These are phyloP conservation scores for Aspergillus melleus DNA, from an alignment of 2,329 filamentous ascomycete species.

Conservation along the genomic window DNA sequence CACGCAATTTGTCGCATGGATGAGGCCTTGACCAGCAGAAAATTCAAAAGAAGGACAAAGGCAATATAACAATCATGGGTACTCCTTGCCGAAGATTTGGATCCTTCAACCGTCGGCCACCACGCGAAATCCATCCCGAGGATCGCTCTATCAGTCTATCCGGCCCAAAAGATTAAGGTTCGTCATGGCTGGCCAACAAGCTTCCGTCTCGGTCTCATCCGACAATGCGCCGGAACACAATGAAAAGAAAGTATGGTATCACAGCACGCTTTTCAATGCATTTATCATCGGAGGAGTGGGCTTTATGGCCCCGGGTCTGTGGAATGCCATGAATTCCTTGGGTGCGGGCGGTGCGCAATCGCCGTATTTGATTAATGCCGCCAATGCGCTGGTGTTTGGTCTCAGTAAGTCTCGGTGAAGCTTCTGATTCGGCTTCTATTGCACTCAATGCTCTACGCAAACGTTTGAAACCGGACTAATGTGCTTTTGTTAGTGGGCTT, in stretches of 20 bases:
- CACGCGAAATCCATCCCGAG: no score
- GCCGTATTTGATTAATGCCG: conserved; percentile 54
- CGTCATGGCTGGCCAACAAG: conserved; percentile 4
- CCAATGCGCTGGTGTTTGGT: conserved; percentile 53
- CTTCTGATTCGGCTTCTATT: background rate
- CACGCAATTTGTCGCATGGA: conserved; percentile 5
- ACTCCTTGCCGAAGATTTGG: background rate
- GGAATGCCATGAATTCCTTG: conserved; percentile 58
- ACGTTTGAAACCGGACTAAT: background rate
- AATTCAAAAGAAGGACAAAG: background rate
- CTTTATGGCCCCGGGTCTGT: conserved; percentile 49
- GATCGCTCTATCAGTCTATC: no score
- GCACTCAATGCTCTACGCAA: background rate
- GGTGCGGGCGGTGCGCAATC: conserved; percentile 55
- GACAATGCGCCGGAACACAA: conserved; percentile 1
- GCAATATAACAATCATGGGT: background rate
- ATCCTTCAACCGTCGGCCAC: background rate
- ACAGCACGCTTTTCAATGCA: conserved; percentile 55
- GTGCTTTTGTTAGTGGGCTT: conserved; percentile 36
- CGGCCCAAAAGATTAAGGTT: conserved; percentile 8
- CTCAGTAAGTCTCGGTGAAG: conserved; percentile 19
- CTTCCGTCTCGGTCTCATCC: conserved; percentile 13
- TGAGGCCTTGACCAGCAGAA: background rate
- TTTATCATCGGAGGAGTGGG: conserved; percentile 55
- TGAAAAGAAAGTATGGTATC: conserved; percentile 45